Evolutionary conservation across 1,139 yeast species (phyloP).

Genomic region (Geotrichum histeridarum): DNA sequence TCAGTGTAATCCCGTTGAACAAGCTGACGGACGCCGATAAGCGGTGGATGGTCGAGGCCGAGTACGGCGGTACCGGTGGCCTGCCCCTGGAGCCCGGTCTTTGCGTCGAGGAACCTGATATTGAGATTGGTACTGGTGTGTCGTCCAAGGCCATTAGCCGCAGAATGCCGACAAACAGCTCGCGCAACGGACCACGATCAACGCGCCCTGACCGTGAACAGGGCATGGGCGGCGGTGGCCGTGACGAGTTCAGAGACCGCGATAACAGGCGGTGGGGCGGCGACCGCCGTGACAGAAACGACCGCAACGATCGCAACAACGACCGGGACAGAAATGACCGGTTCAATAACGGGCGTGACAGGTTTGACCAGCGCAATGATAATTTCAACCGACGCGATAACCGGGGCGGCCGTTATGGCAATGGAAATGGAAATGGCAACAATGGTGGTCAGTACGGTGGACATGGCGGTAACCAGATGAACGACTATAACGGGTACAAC

Average conservation of each 20-base stretch:
- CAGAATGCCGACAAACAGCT: slow-evolving; percentile 48
- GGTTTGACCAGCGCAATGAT: background rate
- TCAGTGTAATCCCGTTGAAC: slow-evolving; percentile 76
- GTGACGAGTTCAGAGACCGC: slow-evolving; percentile 15
- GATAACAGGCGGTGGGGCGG: slow-evolving; percentile 8
- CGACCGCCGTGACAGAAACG: slow-evolving; percentile 7
- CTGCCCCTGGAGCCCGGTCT: slow-evolving; percentile 74
- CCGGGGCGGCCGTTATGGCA: slow-evolving; percentile 2
- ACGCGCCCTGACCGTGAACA: slow-evolving; percentile 35
- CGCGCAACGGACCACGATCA: slow-evolving; percentile 79
- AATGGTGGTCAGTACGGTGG: background rate
- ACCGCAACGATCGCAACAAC: slow-evolving; percentile 11
- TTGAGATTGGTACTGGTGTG: slow-evolving; percentile 90
- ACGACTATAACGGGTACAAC: slow-evolving; percentile 10
- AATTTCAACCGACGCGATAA: slow-evolving; percentile 3
- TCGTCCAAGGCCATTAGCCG: slow-evolving; percentile 76
- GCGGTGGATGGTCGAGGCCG: slow-evolving; percentile 83
- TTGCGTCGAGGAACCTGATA: slow-evolving; percentile 94
- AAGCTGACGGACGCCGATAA: slow-evolving; percentile 91
- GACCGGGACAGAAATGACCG: slow-evolving; percentile 6
- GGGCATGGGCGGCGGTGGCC: slow-evolving; percentile 24
- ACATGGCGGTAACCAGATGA: slow-evolving; percentile 8
- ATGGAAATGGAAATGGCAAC: slow-evolving; percentile 2
- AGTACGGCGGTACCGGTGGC: slow-evolving; percentile 98
- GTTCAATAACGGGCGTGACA: slow-evolving; percentile 1